Evolutionary conservation across 2,329 filamentous ascomycete species (phyloP).

Genomic region (Epichloe festucae): DNA sequence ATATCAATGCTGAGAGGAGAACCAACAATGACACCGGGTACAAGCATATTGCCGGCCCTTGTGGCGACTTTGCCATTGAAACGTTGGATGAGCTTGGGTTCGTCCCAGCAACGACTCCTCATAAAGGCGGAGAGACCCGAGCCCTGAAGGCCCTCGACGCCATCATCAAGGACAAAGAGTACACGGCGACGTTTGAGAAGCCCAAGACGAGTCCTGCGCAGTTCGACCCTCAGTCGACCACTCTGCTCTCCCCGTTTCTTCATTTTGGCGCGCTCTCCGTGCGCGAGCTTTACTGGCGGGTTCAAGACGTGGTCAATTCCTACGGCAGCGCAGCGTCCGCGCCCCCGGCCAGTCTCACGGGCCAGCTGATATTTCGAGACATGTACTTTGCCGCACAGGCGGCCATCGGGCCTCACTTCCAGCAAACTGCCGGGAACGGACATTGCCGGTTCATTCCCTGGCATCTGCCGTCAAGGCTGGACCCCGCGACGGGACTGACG

Average conservation of each 20-base stretch:
- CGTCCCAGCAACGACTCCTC: constrained; percentile 48
- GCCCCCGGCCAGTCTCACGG: constrained; percentile 59
- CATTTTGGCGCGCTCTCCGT: constrained; percentile 64
- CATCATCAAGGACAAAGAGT: constrained; percentile 49
- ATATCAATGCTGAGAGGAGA: constrained; percentile 47
- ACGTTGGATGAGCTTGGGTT: constrained; percentile 60
- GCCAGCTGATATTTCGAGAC: constrained; percentile 64
- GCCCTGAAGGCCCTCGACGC: constrained; percentile 45
- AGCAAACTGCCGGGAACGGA: constrained; percentile 51
- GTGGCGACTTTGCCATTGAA: constrained; percentile 56
- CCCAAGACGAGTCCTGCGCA: constrained; percentile 62
- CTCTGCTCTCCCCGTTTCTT: constrained; percentile 57
- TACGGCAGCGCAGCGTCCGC: constrained; percentile 43
- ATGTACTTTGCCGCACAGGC: constrained; percentile 77
- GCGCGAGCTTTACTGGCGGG: constrained; percentile 61
- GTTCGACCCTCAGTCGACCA: constrained; percentile 61
- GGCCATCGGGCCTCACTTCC: constrained; percentile 48
- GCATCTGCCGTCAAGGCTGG: constrained; percentile 54
- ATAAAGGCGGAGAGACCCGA: constrained; percentile 56
- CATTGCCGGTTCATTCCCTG: constrained; percentile 65
- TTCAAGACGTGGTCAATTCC: constrained; percentile 45
- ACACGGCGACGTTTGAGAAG: constrained; percentile 63
- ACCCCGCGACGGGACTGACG: constrained; percentile 28
- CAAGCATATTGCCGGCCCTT: constrained; percentile 48
- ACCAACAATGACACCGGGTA: constrained; percentile 45